Evolutionary conservation across 2,329 filamentous ascomycete species (phyloP).

Genomic region (Aspergillus aculeatus): DNA sequence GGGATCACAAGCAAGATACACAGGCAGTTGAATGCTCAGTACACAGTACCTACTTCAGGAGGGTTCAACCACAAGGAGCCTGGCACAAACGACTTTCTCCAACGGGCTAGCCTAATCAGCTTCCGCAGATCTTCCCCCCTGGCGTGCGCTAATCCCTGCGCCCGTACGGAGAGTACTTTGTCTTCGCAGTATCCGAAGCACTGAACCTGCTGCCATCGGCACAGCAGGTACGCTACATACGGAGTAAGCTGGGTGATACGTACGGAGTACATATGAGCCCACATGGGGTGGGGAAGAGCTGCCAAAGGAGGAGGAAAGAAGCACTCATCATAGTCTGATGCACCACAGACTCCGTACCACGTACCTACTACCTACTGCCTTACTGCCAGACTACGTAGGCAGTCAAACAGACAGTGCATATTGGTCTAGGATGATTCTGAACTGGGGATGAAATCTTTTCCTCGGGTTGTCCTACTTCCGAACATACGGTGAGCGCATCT

Average conservation of each 20-base stretch:
- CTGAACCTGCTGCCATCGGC: not conserved
- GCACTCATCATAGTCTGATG: not conserved
- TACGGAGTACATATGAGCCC: not conserved
- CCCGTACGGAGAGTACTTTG: not conserved
- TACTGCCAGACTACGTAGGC: slow-evolving; percentile 3
- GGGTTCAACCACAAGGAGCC: too few relatives aligned
- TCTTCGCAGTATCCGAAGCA: not conserved
- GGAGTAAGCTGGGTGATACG: too few relatives aligned
- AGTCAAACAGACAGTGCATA: not conserved
- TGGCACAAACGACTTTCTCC: not conserved
- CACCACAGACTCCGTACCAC: slow-evolving; percentile 1
- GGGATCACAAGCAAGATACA: not conserved
- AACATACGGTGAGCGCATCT: slow-evolving; percentile 6
- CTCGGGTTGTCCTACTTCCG: not conserved
- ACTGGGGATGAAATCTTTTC: not conserved
- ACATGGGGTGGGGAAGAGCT: not conserved
- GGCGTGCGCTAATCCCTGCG: not conserved
- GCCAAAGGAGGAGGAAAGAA: not conserved
- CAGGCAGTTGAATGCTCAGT: not conserved
- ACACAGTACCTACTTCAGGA: too few relatives aligned
- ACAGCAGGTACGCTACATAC: not conserved
- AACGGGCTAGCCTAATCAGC: not conserved
- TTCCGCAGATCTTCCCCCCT: not conserved
- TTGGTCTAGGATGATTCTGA: not conserved
- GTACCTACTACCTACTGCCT: not conserved